Evolutionary conservation across 768 basidiomycete genomes (phyloP).

Genomic region (Steccherinum ochraceum): DNA sequence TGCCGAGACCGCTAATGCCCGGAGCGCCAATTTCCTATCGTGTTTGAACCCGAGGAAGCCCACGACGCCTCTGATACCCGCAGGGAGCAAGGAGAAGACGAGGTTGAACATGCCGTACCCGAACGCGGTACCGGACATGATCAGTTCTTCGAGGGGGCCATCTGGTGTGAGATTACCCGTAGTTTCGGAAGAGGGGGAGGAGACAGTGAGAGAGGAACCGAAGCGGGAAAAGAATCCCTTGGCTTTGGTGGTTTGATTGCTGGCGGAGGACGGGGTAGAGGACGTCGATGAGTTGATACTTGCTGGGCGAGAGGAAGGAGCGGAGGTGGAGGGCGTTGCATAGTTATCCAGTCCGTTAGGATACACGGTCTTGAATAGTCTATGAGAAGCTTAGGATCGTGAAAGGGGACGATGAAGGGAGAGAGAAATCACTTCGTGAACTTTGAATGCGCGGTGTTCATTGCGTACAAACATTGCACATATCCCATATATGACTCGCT

Average conservation of each 20-base stretch:
- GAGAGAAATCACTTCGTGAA: conserved; percentile 53
- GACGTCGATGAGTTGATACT: conserved; percentile 17
- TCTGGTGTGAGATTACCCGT: conserved; percentile 26
- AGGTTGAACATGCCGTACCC: conserved; percentile 64
- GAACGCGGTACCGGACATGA: conserved; percentile 73
- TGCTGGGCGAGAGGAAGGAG: conserved; percentile 15
- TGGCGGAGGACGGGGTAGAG: conserved; percentile 9
- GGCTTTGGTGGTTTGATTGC: conserved; percentile 9
- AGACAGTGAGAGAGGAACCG: conserved; percentile 15
- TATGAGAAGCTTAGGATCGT: too few relatives aligned
- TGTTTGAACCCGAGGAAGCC: conserved; percentile 75
- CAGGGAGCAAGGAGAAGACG: conserved; percentile 70
- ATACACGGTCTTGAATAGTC: conserved; percentile 25
- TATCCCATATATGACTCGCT: conserved; percentile 79
- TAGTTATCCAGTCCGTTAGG: conserved; percentile 20
- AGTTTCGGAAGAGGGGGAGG: conserved; percentile 16
- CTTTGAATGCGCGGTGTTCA: conserved; percentile 70
- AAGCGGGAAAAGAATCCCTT: conserved; percentile 24
- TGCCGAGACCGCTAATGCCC: conserved; percentile 63
- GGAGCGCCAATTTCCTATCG: conserved; percentile 61
- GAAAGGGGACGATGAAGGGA: too few relatives aligned
- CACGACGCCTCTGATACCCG: conserved; percentile 54
- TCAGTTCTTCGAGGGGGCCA: conserved; percentile 63
- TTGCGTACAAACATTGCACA: conserved; percentile 64
- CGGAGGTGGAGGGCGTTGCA: conserved; percentile 21